Base-by-base conservation (phyloP, 1,139 yeast species). In the Pichia sp. region DNA sequence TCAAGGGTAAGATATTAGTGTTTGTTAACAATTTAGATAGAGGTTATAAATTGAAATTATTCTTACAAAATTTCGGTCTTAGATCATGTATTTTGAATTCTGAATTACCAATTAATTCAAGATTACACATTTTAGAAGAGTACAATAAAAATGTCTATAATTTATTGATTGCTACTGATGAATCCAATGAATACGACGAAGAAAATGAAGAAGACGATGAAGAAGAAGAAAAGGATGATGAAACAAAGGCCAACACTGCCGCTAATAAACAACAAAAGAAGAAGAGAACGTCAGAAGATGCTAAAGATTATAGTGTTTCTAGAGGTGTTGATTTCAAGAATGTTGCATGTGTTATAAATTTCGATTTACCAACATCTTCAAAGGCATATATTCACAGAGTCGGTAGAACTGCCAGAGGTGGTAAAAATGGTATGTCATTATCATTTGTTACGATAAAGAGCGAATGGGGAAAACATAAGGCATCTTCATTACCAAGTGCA, bases 341-440 rank as follows among this genome's bases (percentile, higher is more conserved):
- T 60, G 98, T 94, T 53, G 94, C 98, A 17, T 93, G 98, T 70
- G 99, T 94, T 4, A 73, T 94, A 55, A 94, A 94, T 68, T 94
- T 94, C 65, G 99, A 94, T 66, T 73, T 94, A 56, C 99, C 99
- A 38, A 78, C 89, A 3, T 83, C 96, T 6, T 84, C 98, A 5
- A 85, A 85, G 62, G 81, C 96, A 7, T 94, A 94, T 63, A 83
- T 90, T 37, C 99, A 94, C 67, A 80, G 99, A 64, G 79, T 94
- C 41, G 99, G 99, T 44, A 83, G 99, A 72, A 93, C 99, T 2
- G 99, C 99, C 4, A 82, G 99, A 67, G 99, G 96, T 7, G 96
- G 96, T 43, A 89, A 89, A 65, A 76, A 95, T 1, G 99, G 99
- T 50, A 91, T 90, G 81, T 86, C 98, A 0, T 76, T 94, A 51